These are phyloP conservation scores for Scutellaria galericulata DNA, from an alignment of 257 asterid species.

Conservation along the genomic window DNA sequence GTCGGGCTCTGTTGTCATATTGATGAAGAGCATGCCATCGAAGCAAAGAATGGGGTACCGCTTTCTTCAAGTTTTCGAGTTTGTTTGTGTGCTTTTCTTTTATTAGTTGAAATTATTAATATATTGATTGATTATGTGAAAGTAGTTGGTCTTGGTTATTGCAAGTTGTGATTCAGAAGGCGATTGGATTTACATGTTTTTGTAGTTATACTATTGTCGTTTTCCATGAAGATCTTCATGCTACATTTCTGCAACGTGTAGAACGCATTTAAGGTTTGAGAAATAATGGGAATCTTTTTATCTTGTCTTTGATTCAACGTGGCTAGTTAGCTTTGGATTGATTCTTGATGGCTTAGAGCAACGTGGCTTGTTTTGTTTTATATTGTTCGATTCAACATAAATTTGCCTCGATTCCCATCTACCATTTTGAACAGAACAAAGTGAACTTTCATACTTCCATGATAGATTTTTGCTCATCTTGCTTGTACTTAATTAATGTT, in stretches of 20 bases:
- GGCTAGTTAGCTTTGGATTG: background rate
- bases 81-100: background rate
- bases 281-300: background rate
- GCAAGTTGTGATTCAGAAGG: background rate
- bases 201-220: too few species aligned
- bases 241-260: background rate
- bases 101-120: background rate
- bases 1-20: slow-evolving; percentile 91
- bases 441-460: background rate
- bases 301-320: background rate
- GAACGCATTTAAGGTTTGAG: background rate
- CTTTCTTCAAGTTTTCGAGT: background rate
- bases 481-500: background rate
- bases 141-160: background rate
- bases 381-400: background rate
- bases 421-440: background rate
- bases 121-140: background rate
- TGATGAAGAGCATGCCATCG: slow-evolving; percentile 81
- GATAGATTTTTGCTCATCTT: background rate
- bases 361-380: background rate
- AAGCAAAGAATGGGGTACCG: slow-evolving; percentile 87
- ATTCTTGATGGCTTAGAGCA: background rate
- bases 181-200: too few species aligned
- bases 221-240: background rate
- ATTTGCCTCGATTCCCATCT: too few species aligned